Evolutionary conservation across 345 rosid species (phyloP).

Genomic region (Eucalyptus globulus): DNA sequence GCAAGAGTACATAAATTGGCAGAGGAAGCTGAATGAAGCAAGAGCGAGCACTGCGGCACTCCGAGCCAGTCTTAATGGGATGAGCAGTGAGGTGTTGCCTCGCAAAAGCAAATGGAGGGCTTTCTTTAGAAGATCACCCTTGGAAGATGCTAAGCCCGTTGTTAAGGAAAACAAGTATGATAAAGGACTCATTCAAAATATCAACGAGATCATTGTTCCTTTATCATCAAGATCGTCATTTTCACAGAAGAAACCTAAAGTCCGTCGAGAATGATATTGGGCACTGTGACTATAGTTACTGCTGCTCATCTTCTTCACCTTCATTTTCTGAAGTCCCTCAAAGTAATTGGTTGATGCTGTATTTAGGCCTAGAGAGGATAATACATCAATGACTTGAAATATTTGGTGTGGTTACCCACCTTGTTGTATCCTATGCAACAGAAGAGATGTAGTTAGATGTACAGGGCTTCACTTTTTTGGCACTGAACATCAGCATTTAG

Average conservation of each 20-base stretch:
- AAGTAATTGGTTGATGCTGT: neutral
- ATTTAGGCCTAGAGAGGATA: neutral
- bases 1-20: constrained; percentile 78
- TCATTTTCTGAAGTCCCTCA: neutral
- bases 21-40: constrained; percentile 72
- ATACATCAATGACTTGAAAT: neutral
- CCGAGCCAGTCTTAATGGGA: constrained; percentile 33
- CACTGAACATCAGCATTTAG: neutral
- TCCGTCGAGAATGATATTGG: neutral
- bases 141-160: constrained; percentile 24
- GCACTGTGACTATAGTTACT: neutral
- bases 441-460: neutral
- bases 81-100: constrained; percentile 15
- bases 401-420: neutral
- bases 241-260: constrained; percentile 22
- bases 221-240: constrained; percentile 40
- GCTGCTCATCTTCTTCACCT: neutral
- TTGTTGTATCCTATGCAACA: neutral
- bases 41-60: constrained; percentile 51
- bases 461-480: neutral
- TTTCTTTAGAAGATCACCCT: constrained; percentile 45
- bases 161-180: constrained; percentile 44
- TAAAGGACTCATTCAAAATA: constrained; percentile 43
- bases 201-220: constrained; percentile 56
- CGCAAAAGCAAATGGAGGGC: constrained; percentile 42